Base-by-base conservation (phyloP, 768 basidiomycete species). In the Boletales sp. region DNA sequence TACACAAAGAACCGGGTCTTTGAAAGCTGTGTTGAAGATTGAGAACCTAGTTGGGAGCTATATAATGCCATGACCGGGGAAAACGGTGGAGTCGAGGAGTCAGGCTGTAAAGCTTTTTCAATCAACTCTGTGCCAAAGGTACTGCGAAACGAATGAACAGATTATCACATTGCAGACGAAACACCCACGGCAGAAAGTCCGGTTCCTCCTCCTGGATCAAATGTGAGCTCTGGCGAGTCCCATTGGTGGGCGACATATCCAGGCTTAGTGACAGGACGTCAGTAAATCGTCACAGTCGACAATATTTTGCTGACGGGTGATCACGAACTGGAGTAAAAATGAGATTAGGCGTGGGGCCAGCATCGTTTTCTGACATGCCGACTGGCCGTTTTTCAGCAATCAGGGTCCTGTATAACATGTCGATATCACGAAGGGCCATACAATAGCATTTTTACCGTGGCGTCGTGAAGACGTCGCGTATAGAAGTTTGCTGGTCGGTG, bases 1-100 rank as follows among this genome's bases (percentile, higher is more conserved):
- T 86, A 90, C 32, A 67, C 59, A 59, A 80, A 82, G 31, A 44
- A 25, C 12, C 49, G 55, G 36, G 55, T 42, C 9, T 28, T 45
- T 4, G 31, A 46, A 10, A 48, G 28, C 2, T 11, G 28, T n/a
- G 34, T 17, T 4, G 46, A 42, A n/a, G 56, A 44, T 17, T 51
- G 57, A 18, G 57, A 44, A 12, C 12, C 35, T 1, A 25, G 7
- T 34, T 43, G 50, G 15, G 51, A 56, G 28, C 46, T 47, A 46
- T 58, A 58, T 2, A 60, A 66, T 9, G 64, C 64, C 18, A n/a
- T 54, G 25, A 47, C 59, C 2, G 28, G 34, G 15, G 44, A 35
- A 31, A 42, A 14, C 10, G 11, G 35, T 9, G 10, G 44, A 6
- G 38, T 34, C 3, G 33, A 41, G 11, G 17, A 37, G 40, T 8